Evolutionary conservation across 2,329 filamentous ascomycete species (phyloP), one percentile per base, ranked within the genome.

Genomic region (Ophiostoma pallidulum): DNA sequence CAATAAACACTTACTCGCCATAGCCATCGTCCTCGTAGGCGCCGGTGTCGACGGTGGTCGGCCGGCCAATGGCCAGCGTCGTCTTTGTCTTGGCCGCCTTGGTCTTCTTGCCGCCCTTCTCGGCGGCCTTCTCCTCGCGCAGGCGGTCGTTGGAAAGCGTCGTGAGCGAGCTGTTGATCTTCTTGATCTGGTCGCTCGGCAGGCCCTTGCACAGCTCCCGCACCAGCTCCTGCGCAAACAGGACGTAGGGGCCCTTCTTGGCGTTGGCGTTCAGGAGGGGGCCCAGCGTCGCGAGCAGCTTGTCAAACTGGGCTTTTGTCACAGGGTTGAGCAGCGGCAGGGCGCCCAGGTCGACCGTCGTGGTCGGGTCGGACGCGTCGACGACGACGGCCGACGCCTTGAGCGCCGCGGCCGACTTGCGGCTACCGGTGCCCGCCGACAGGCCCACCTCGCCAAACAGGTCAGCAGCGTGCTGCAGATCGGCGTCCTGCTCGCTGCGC

Each of bases 11-110:
- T 74, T 73, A 87, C 78, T 94, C 91, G 68, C 86, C 91, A 61
- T 87, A 87, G 51, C 19, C 51, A 14, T 64, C 72, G 35, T 87
- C 84, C 26, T 87, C 86, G 60, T 97, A 65, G 41, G 79, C 72
- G 48, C 75, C 78, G n/a, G 78, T 80, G 65, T 97, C 91, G 14
- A 80, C 74, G 42, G 69, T 68, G 54, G 74, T 74, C 58, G 73
- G 66, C 61, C 83, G 70, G 60, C 67, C 70, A 50, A 85, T 80
- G 47, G 86, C 84, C 42, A 97, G 72, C 7, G 80, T 83, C 16
- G 86, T 80, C 80, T 98, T 98, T 33, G 85, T 94, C 80, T 97
- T 97, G 53, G 87, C 85, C 4, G 90, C 90, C 78, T 97, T 97
- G 58, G 75, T 81, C 80, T 97, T 98, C 85, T 97, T 98, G 60